A percentile compares a stretch with the other conserved stretches of the same genome.
phyloP scores from a whole-genome alignment of 1,284 basidiomycete species.

The Trichosporon sp. region DNA sequence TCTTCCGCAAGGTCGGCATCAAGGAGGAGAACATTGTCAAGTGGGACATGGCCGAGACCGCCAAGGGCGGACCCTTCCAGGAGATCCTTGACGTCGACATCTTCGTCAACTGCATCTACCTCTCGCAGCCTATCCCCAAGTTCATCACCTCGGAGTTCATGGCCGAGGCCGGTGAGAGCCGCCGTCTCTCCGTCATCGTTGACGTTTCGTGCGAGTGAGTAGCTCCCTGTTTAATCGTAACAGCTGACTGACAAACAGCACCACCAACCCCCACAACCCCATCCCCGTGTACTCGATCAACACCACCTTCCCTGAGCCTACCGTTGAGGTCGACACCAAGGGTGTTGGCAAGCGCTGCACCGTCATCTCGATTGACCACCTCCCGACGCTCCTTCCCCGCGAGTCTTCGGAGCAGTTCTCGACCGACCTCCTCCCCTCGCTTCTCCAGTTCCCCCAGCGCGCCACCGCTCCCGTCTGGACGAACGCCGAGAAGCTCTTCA shows the following conservation, averaged over 20 bases:
- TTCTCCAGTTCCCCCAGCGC: slow-evolving; percentile 70
- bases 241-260: slow-evolving; percentile 47
- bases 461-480: slow-evolving; percentile 74
- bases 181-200: slow-evolving; percentile 79
- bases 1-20: slow-evolving; percentile 89
- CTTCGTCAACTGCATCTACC: slow-evolving; percentile 99
- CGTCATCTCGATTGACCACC: slow-evolving; percentile 95
- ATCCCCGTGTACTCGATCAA: slow-evolving; percentile 94
- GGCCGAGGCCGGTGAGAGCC: slow-evolving; percentile 61
- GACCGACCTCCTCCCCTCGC: slow-evolving; percentile 77
- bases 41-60: slow-evolving; percentile 97
- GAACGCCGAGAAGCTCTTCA: slow-evolving; percentile 82
- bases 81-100: slow-evolving; percentile 97
- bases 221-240: background rate
- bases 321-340: slow-evolving; percentile 78
- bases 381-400: slow-evolving; percentile 84
- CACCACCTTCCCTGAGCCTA: slow-evolving; percentile 91
- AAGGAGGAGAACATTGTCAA: slow-evolving; percentile 89
- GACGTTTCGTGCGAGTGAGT: slow-evolving; percentile 90
- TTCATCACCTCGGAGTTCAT: slow-evolving; percentile 79
- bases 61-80: slow-evolving; percentile 92
- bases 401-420: slow-evolving; percentile 98
- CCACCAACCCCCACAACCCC: slow-evolving; percentile 97
- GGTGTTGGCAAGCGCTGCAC: slow-evolving; percentile 56
- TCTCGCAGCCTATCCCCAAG: slow-evolving; percentile 79